These are phyloP conservation scores for Hypoxylon sp. DNA, from an alignment of 2,329 filamentous ascomycete species.

Conservation along the genomic window DNA sequence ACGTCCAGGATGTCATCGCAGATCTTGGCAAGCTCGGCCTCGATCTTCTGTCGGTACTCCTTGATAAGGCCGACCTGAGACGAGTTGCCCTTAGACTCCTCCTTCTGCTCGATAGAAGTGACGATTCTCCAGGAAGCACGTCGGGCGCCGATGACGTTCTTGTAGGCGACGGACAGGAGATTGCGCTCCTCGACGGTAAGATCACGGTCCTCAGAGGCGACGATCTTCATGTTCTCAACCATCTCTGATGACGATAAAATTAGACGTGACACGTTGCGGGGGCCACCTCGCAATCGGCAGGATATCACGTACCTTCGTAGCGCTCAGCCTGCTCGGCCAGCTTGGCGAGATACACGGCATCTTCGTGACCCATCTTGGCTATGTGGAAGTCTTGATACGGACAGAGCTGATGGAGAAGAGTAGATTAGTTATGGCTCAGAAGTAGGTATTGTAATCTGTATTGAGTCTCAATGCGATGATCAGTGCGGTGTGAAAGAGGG, in stretches of 20 bases:
- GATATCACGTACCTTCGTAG: constrained; percentile 83
- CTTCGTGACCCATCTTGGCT: constrained; percentile 96
- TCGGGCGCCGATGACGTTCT: constrained; percentile 97
- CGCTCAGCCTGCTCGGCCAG: constrained; percentile 99
- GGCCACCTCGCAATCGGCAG: constrained; percentile 2
- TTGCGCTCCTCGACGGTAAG: constrained; percentile 95
- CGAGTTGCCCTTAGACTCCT: constrained; percentile 98
- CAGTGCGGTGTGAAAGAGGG: constrained; percentile 21
- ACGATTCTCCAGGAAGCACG: constrained; percentile 99
- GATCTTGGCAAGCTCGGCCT: constrained; percentile 95
- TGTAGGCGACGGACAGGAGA: constrained; percentile 96
- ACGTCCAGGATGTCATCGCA: constrained; percentile 97
- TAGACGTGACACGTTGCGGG: constrained; percentile 21
- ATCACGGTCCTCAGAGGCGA: constrained; percentile 85
- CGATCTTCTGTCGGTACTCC: constrained; percentile 99
- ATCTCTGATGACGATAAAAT: constrained; percentile 71
- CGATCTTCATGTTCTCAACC: constrained; percentile 99
- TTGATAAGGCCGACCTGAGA: constrained; percentile 90
- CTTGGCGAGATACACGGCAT: constrained; percentile 99
- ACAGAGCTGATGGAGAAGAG: constrained; percentile 26
- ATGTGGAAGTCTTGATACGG: constrained; percentile 36
- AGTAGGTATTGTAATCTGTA: not conserved
- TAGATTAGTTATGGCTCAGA: constrained; percentile 17
- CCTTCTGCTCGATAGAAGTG: constrained; percentile 98
- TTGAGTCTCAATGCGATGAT: constrained; percentile 7